These are phyloP conservation scores for Kwoniella dejecticola DNA, from an alignment of 768 basidiomycete species.

Conservation along the genomic window DNA sequence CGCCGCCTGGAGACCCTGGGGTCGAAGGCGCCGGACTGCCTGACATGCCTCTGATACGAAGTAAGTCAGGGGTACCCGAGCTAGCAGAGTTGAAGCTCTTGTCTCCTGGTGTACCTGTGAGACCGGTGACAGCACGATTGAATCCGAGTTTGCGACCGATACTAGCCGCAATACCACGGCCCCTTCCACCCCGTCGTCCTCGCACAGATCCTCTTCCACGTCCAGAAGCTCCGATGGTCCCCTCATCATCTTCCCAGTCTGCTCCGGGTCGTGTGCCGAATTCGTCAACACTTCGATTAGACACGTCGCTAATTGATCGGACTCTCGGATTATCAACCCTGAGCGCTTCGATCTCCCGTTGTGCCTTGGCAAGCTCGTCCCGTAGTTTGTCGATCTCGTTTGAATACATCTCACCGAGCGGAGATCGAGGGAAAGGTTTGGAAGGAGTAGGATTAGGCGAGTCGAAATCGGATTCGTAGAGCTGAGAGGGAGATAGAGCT, in stretches of 20 bases:
- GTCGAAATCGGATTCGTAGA: constrained; percentile 54
- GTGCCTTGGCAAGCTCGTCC: constrained; percentile 43
- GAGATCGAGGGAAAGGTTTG: constrained; percentile 42
- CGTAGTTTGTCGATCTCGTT: constrained; percentile 50
- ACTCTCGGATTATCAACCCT: constrained; percentile 26
- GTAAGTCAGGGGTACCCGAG: constrained; percentile 46
- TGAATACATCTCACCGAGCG: constrained; percentile 50
- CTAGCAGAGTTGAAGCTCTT: constrained; percentile 41
- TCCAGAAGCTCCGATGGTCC: constrained; percentile 22
- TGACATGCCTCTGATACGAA: constrained; percentile 29
- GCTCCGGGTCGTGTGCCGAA: constrained; percentile 31
- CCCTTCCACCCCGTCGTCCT: constrained; percentile 46
- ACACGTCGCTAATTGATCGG: constrained; percentile 10
- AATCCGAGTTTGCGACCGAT: constrained; percentile 45
- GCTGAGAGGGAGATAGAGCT: constrained; percentile 45
- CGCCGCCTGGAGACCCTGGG: constrained; percentile 15
- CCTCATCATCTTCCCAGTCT: constrained; percentile 40
- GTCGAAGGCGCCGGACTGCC: constrained; percentile 18
- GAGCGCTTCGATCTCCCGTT: constrained; percentile 45
- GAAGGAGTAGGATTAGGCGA: constrained; percentile 51
- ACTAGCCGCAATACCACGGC: constrained; percentile 45
- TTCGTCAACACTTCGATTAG: constrained; percentile 26
- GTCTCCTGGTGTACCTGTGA: constrained; percentile 37
- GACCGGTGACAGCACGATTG: constrained; percentile 28
- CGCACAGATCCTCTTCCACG: constrained; percentile 40